Evolutionary conservation across 2,329 filamentous ascomycete genomes (phyloP), one percentile per base, ranked within the genome.

Genomic region (Fusarium abutilonis): DNA sequence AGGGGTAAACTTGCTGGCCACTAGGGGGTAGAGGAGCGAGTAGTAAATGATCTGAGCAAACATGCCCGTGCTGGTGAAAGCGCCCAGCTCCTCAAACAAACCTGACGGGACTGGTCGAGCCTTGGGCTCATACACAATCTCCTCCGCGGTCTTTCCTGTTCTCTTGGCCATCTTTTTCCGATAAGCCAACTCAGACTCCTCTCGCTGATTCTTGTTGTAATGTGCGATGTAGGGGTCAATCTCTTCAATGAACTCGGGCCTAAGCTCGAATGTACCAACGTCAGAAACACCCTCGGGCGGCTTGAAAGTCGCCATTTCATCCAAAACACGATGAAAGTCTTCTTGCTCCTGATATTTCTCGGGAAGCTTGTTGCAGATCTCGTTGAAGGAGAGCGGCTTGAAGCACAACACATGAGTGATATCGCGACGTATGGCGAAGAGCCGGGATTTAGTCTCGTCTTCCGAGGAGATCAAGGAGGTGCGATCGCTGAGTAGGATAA

Each of bases 201-300:
- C 95, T 46, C 95, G 87, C 75, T 98, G 94, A 70, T 99, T 99
- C 73, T 97, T 96, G 71, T 89, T 96, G 76, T 97, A 99, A 72
- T 98, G 93, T 7, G 93, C 91, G 71, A 93, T 95, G 74, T 97
- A 99, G 1, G 96, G 95, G 73, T 99, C 96, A 46, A 99, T 87
- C 42, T 96, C 85, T 67, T 94, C 90, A 35, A 97, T 84, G 69
- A 89, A 95, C 59, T 96, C 86, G 5, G 90, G 87, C 72, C 93
- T 95, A 47, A 99, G 80, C 75, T 97, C 93, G 70, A 99, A 99
- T 0, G 92, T 96, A 54, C 96, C 95, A 14, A 93, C 91, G 73
- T 99, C 95, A 5, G 91, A 92, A 29, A 98, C 78, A 6, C 94
- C 95, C 75, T 99, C 95, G 0, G 95, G 95, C 9, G 92, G 82